Conservation (phyloP, 139 green algal species). For the Tetratostichococcus sp. region DNA sequence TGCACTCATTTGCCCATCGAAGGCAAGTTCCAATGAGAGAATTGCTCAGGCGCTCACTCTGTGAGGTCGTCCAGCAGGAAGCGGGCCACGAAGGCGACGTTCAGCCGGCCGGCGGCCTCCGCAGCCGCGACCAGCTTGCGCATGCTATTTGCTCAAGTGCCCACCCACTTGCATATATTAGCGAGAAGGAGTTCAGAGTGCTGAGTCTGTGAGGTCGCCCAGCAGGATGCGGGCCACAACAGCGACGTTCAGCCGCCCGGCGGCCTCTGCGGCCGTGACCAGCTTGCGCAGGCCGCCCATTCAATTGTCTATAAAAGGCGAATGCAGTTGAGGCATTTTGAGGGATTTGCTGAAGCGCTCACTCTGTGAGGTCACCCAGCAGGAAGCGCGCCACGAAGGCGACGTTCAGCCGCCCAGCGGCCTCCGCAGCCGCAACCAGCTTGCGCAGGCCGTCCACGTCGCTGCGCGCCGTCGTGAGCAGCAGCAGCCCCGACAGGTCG, state of each 20-base stretch:
- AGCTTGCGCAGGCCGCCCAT: not conserved
- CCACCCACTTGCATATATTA: too few species aligned
- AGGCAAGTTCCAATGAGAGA: too few species aligned
- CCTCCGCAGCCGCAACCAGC: conserved; percentile 27
- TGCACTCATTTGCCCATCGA: too few species aligned
- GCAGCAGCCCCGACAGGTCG: conserved; percentile 86
- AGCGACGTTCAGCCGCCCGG: conserved; percentile 81
- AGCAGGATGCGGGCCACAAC: conserved; percentile 88
- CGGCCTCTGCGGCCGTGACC: conserved; percentile 9
- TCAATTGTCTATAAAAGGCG: too few species aligned
- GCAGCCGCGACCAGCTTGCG: not conserved
- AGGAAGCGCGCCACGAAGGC: conserved; percentile 71
- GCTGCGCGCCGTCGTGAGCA: conserved; percentile 59
- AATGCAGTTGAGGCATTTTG: too few species aligned
- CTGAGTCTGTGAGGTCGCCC: conserved; percentile 60
- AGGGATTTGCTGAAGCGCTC: too few species aligned
- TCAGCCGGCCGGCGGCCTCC: conserved; percentile 61
- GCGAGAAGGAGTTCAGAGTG: too few species aligned
- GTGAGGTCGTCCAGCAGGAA: conserved; percentile 81
- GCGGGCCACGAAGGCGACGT: conserved; percentile 84
- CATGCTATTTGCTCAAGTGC: too few species aligned
- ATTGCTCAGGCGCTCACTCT: not conserved
- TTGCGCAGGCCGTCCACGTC: conserved; percentile 32
- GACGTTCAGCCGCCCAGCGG: conserved; percentile 39
- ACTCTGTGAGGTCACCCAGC: conserved; percentile 48